A percentile compares a stretch with the other conserved stretches of the same genome.
Conservation (phyloP, 192 early-diverging fungal genomes). For the Geranomyces variabilis region DNA sequence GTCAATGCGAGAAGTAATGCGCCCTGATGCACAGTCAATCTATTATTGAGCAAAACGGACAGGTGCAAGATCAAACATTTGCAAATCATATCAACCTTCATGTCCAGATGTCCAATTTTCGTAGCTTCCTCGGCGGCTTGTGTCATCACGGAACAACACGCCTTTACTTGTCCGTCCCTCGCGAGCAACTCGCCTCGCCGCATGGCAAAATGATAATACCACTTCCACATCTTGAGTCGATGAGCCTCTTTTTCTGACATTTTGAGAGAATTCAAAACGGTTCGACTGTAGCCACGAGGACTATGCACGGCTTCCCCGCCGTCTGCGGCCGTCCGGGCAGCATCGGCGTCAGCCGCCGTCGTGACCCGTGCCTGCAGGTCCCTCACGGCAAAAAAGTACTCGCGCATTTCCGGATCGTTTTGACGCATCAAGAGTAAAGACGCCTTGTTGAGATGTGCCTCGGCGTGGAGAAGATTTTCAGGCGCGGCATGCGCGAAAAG, state of each 20-base stretch:
- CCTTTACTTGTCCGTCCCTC: slow-evolving; percentile 15
- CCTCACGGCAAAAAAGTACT: slow-evolving; percentile 23
- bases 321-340: slow-evolving; percentile 1
- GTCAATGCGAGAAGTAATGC: slow-evolving; percentile 7
- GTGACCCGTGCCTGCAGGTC: slow-evolving; percentile 29
- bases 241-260: background rate
- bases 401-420: slow-evolving; percentile 21
- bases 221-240: slow-evolving; percentile 18
- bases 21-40: slow-evolving; percentile 7
- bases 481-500: slow-evolving; percentile 18
- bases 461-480: slow-evolving; percentile 23
- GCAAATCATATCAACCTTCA: slow-evolving; percentile 22
- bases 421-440: background rate
- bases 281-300: background rate
- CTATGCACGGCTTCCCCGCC: background rate
- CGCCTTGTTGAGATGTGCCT: slow-evolving; percentile 24
- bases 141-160: slow-evolving; percentile 1
- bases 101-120: slow-evolving; percentile 19
- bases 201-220: slow-evolving; percentile 39
- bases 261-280: background rate
- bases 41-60: background rate
- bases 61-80: too few relatives aligned
- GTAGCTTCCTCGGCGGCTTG: slow-evolving; percentile 24
- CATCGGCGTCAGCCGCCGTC: slow-evolving; percentile 12
- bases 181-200: slow-evolving; percentile 14